These are phyloP conservation scores for Beauveria rudraprayagi DNA, from an alignment of 2,329 filamentous ascomycete species.

Conservation along the genomic window DNA sequence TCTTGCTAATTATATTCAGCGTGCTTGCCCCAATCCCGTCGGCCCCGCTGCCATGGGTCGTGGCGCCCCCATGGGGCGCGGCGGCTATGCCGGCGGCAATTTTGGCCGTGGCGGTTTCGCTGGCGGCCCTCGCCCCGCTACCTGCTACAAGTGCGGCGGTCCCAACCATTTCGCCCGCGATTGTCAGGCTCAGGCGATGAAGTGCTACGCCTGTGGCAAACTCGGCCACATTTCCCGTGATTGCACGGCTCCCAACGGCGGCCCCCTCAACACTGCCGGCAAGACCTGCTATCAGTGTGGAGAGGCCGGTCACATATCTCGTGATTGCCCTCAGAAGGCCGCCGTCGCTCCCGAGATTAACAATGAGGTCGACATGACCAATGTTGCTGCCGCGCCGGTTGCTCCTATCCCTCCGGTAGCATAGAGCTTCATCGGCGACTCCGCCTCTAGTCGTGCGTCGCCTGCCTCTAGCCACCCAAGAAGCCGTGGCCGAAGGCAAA, in stretches of 20 bases:
- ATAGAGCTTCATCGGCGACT: constrained; percentile 17
- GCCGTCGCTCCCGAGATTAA: constrained; percentile 41
- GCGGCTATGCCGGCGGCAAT: constrained; percentile 52
- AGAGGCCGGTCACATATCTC: constrained; percentile 90
- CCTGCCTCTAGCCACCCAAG: not conserved
- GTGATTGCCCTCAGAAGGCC: constrained; percentile 77
- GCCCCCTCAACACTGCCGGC: constrained; percentile 87
- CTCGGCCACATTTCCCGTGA: constrained; percentile 88
- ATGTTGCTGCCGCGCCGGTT: constrained; percentile 36
- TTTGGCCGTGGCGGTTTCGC: constrained; percentile 66
- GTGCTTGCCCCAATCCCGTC: constrained; percentile 74
- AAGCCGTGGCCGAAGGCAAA: not conserved
- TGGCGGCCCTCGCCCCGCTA: constrained; percentile 59
- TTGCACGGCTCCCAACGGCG: constrained; percentile 94
- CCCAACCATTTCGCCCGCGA: constrained; percentile 98
- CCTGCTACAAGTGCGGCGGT: constrained; percentile 69
- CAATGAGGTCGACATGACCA: constrained; percentile 35
- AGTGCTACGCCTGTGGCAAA: constrained; percentile 96
- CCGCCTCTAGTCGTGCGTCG: constrained; percentile 8
- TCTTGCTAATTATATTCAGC: constrained; percentile 34
- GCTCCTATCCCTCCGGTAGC: constrained; percentile 36
- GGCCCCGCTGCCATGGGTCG: constrained; percentile 50
- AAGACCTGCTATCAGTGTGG: constrained; percentile 99
- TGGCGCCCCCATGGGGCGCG: constrained; percentile 61
- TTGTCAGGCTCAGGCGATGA: constrained; percentile 97